Percentiles rank a stretch among this genome's conserved stretches.
These are phyloP conservation scores for Urochloa ruziziensis DNA, from an alignment of 176 grass and related monocot genomes.

Conservation along the genomic window DNA sequence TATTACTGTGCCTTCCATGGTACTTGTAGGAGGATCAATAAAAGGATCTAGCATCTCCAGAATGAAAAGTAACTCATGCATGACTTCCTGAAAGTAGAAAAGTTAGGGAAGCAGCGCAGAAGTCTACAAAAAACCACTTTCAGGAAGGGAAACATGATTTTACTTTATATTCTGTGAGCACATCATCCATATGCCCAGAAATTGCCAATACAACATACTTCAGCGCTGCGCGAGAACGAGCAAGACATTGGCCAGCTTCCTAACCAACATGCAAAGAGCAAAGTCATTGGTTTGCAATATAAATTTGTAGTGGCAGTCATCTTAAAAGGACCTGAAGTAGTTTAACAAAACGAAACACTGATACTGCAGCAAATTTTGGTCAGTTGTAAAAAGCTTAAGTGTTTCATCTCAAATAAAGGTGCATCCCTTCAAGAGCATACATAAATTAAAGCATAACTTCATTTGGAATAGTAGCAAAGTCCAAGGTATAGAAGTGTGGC, in stretches of 20 bases:
- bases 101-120: constrained; percentile 38
- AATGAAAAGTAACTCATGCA: constrained; percentile 88
- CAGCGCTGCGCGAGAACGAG: constrained; percentile 69
- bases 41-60: constrained; percentile 94
- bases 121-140: constrained; percentile 12
- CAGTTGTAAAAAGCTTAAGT: neutral
- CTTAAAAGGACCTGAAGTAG: neutral
- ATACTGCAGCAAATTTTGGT: constrained; percentile 6
- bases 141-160: constrained; percentile 31
- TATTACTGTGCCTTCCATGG: constrained; percentile 46
- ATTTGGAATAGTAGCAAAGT: constrained; percentile 10
- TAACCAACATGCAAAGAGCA: constrained; percentile 38
- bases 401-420: constrained; percentile 16
- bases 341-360: constrained; percentile 11
- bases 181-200: constrained; percentile 92
- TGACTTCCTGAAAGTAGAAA: constrained; percentile 70
- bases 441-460: constrained; percentile 21
- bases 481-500: neutral
- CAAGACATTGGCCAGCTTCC: constrained; percentile 60
- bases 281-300: neutral
- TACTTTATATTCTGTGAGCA: constrained; percentile 86
- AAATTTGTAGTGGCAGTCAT: constrained; percentile 10
- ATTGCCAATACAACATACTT: constrained; percentile 87
- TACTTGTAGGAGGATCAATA: constrained; percentile 64
- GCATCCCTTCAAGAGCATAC: constrained; percentile 28